These are phyloP conservation scores for Phytopythium helicoides DNA, from an alignment of 352 stramenopile genomes.

Conservation along the genomic window DNA sequence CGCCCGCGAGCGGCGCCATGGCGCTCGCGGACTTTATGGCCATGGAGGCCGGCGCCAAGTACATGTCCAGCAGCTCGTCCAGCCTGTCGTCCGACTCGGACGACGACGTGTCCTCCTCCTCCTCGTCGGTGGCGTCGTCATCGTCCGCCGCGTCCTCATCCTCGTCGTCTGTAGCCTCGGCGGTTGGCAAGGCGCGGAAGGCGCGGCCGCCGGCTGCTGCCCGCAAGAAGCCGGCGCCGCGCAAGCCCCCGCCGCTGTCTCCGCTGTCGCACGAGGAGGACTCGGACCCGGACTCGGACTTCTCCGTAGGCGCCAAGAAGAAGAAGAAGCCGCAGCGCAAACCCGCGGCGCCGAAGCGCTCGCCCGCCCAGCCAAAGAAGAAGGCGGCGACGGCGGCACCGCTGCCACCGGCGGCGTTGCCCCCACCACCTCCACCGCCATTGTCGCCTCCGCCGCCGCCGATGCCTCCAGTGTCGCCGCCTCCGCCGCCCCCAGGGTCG, in stretches of 20 bases:
- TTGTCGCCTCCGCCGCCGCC: conserved; percentile 22
- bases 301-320: conserved; percentile 12
- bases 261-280: conserved; percentile 9
- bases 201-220: background rate
- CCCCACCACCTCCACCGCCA: conserved; percentile 17
- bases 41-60: conserved; percentile 70
- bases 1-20: conserved; percentile 30
- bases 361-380: conserved; percentile 21
- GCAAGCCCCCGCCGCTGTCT: background rate
- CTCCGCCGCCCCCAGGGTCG: conserved; percentile 17
- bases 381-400: conserved; percentile 10
- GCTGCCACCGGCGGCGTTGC: conserved; percentile 1
- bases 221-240: conserved; percentile 6
- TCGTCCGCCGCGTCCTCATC: conserved; percentile 29
- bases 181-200: conserved; percentile 18
- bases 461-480: conserved; percentile 28
- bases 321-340: conserved; percentile 22
- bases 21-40: conserved; percentile 73
- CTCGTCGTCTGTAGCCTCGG: conserved; percentile 12
- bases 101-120: conserved; percentile 42
- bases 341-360: conserved; percentile 12
- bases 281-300: conserved; percentile 30
- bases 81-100: conserved; percentile 75
- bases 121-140: conserved; percentile 34
- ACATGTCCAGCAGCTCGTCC: conserved; percentile 78